Percentiles rank a stretch among this genome's conserved stretches.
phyloP scores from a whole-genome alignment of 169 alveolate species.

The Cryptosporidium felis region DNA sequence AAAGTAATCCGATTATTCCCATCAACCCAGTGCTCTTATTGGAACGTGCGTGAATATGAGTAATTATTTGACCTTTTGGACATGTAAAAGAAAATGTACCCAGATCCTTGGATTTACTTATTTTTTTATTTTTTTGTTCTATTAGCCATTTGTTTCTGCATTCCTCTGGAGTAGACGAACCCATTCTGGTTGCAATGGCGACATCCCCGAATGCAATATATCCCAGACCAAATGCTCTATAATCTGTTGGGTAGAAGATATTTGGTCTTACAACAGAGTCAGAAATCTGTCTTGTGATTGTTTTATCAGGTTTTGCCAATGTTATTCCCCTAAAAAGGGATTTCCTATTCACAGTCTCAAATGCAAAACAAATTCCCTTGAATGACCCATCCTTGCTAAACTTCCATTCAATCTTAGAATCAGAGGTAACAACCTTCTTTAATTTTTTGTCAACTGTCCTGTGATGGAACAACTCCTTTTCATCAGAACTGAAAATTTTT shows the following conservation, averaged over 20 bases:
- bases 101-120: background rate
- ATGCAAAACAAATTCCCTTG: conserved; percentile 55
- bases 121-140: background rate
- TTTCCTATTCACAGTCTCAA: conserved; percentile 1
- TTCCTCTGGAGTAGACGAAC: conserved; percentile 41
- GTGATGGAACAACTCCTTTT: background rate
- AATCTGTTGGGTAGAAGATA: conserved; percentile 41
- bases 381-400: conserved; percentile 9
- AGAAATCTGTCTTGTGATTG: background rate
- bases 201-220: conserved; percentile 61
- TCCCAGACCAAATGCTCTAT: conserved; percentile 23
- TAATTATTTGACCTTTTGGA: conserved; percentile 50
- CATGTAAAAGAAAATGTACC: conserved; percentile 38
- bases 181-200: conserved; percentile 31
- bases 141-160: conserved; percentile 30
- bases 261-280: conserved; percentile 42
- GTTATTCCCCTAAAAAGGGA: conserved; percentile 17
- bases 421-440: conserved; percentile 1
- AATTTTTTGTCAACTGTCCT: conserved; percentile 26
- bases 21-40: conserved; percentile 6
- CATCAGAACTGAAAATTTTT: background rate
- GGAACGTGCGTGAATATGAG: conserved; percentile 7
- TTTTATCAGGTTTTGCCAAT: conserved; percentile 5
- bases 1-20: conserved; percentile 42
- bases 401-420: conserved; percentile 23